Evolutionary conservation across 179 eudicot genomes (phyloP).

Genomic region (Beta lomatogona): DNA sequence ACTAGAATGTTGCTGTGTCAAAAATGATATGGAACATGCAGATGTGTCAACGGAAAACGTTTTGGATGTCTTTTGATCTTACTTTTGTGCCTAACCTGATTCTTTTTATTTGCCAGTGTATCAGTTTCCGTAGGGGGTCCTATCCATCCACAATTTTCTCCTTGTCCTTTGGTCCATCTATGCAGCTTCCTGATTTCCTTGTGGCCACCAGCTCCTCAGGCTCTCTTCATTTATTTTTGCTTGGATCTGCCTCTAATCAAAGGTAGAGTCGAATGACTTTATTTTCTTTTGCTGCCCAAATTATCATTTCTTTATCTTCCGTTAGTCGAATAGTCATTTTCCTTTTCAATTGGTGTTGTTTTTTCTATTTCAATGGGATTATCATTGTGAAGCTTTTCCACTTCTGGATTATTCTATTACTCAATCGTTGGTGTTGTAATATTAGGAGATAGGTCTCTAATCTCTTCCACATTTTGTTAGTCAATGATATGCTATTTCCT

Average conservation of each 20-base stretch:
- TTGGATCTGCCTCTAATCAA: constrained; percentile 55
- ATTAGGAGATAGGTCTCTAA: neutral
- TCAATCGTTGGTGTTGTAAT: neutral
- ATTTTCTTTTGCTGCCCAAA: neutral
- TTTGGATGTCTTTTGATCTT: neutral
- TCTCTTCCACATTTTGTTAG: neutral
- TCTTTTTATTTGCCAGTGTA: constrained; percentile 56
- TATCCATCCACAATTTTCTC: constrained; percentile 83
- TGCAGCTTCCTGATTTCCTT: constrained; percentile 74
- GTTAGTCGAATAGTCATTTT: neutral
- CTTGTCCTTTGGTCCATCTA: constrained; percentile 77
- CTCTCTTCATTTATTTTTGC: constrained; percentile 76
- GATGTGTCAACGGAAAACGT: neutral
- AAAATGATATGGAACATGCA: neutral
- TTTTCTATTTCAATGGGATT: neutral
- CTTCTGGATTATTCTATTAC: neutral
- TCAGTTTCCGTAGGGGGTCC: constrained; percentile 90
- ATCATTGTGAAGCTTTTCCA: neutral
- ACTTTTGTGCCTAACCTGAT: constrained; percentile 28
- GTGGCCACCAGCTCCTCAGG: constrained; percentile 91
- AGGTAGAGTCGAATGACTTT: constrained; percentile 39
- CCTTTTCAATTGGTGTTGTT: neutral
- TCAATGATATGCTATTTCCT: neutral
- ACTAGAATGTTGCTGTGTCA: neutral
- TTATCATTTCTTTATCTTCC: neutral